Evolutionary conservation across 352 stramenopile species (phyloP).

Genomic region (Phytophthora parvispora): DNA sequence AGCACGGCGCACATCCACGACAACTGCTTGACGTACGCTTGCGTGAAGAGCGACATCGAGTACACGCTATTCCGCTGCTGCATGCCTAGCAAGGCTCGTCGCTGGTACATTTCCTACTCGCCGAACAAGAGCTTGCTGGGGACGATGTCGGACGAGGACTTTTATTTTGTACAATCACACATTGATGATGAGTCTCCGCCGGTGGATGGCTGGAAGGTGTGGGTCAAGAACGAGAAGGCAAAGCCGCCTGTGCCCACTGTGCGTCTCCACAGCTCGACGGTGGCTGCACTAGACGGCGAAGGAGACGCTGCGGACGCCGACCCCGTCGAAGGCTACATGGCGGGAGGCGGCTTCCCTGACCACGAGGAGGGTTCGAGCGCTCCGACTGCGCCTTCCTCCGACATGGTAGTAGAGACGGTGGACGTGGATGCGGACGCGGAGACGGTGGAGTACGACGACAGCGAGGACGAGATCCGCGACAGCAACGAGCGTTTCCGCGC

Average conservation of each 20-base stretch:
- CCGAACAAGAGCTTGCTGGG: conserved; percentile 88
- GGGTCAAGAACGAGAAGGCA: conserved; percentile 90
- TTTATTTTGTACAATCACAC: conserved; percentile 88
- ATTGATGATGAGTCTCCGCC: conserved; percentile 85
- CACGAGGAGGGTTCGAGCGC: conserved; percentile 23
- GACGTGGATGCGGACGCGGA: conserved; percentile 83
- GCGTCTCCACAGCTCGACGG: conserved; percentile 76
- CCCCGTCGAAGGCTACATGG: conserved; percentile 76
- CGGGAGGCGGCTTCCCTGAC: conserved; percentile 21
- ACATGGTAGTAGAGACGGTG: conserved; percentile 48
- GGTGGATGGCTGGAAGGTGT: conserved; percentile 87
- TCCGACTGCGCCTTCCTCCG: conserved; percentile 30
- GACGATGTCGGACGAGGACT: conserved; percentile 90
- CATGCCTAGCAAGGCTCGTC: conserved; percentile 98
- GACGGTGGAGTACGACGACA: conserved; percentile 92
- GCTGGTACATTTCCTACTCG: conserved; percentile 99
- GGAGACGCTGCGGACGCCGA: conserved; percentile 79
- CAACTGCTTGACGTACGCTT: conserved; percentile 81
- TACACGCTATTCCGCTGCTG: conserved; percentile 98
- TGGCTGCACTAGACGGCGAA: conserved; percentile 47
- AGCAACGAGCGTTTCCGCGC: conserved; percentile 93
- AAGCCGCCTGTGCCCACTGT: conserved; percentile 69
- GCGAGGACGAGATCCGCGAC: conserved; percentile 91
- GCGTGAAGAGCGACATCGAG: conserved; percentile 70
- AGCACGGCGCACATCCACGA: conserved; percentile 86